A percentile compares a stretch with the other conserved stretches of the same genome.
Conservation (phyloP, 108 stramenopile species). For the Nitzschia sp. region DNA sequence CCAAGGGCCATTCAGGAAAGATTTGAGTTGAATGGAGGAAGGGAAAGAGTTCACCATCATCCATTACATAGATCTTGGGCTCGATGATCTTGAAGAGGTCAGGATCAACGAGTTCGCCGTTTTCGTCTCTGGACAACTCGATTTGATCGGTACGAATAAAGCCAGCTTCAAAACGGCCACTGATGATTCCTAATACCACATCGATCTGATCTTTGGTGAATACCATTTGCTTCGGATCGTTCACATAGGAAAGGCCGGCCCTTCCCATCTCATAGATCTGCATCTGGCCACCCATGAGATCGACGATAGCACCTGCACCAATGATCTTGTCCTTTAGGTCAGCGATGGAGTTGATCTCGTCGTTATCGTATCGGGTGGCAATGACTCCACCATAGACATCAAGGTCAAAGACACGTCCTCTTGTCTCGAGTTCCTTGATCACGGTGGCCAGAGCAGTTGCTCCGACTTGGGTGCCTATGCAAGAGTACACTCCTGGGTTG, state of each 20-base stretch:
- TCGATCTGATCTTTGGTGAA: slow-evolving; percentile 37
- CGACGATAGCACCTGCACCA: slow-evolving; percentile 33
- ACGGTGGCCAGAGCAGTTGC: slow-evolving; percentile 13
- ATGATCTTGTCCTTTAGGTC: slow-evolving; percentile 37
- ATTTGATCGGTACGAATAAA: slow-evolving; percentile 43
- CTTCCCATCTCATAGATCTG: slow-evolving; percentile 42
- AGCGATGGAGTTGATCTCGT: slow-evolving; percentile 18
- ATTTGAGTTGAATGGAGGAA: slow-evolving; percentile 31
- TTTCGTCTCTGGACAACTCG: slow-evolving; percentile 24
- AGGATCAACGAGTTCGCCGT: slow-evolving; percentile 16
- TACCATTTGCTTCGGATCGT: slow-evolving; percentile 35
- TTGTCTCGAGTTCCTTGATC: neutral
- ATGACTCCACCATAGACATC: slow-evolving; percentile 28
- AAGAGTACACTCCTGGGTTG: slow-evolving; percentile 22
- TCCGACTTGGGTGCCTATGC: slow-evolving; percentile 17
- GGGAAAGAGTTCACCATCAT: slow-evolving; percentile 34
- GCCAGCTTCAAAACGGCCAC: slow-evolving; percentile 39
- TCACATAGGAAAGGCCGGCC: slow-evolving; percentile 29
- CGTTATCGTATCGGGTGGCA: slow-evolving; percentile 11
- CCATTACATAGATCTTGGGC: slow-evolving; percentile 21
- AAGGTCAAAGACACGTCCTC: slow-evolving; percentile 9
- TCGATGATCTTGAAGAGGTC: slow-evolving; percentile 26
- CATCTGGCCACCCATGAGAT: slow-evolving; percentile 37
- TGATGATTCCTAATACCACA: slow-evolving; percentile 36
- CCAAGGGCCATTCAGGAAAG: slow-evolving; percentile 49